These are phyloP conservation scores for Emericellopsis atlantica DNA, from an alignment of 2,329 filamentous ascomycete species.

Conservation along the genomic window DNA sequence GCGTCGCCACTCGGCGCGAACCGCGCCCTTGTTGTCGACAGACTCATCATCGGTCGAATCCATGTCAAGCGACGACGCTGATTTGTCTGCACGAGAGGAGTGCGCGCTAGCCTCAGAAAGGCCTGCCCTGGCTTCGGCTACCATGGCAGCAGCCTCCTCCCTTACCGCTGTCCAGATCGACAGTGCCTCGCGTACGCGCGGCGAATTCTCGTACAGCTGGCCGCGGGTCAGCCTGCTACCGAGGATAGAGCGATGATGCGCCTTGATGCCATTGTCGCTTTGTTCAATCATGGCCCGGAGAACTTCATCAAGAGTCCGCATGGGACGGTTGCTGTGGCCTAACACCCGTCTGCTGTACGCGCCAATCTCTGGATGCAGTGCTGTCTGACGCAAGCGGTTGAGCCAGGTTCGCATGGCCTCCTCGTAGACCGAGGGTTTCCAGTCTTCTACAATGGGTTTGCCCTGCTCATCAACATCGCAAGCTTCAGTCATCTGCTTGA, in stretches of 20 bases:
- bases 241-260: conserved; percentile 57
- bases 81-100: not conserved
- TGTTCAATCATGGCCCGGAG: conserved; percentile 86
- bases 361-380: conserved; percentile 75
- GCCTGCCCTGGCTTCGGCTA: conserved; percentile 45
- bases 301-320: conserved; percentile 77
- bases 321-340: conserved; percentile 49
- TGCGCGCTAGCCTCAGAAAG: not conserved
- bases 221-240: conserved; percentile 53
- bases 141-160: conserved; percentile 33
- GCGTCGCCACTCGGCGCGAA: conserved; percentile 44
- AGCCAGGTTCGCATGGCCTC: conserved; percentile 73
- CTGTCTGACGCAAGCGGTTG: conserved; percentile 65
- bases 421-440: conserved; percentile 51
- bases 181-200: conserved; percentile 54
- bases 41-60: conserved; percentile 18
- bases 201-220: conserved; percentile 68
- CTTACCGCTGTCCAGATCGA: conserved; percentile 53
- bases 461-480: conserved; percentile 56
- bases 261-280: conserved; percentile 53
- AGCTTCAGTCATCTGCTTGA: conserved; percentile 60
- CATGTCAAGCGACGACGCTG: conserved; percentile 11
- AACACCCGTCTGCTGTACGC: conserved; percentile 50
- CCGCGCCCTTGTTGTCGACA: conserved; percentile 17
- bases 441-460: conserved; percentile 44